phyloP scores from a whole-genome alignment of 805 yeast genomes.

The Barnettozyma sucrosica region DNA sequence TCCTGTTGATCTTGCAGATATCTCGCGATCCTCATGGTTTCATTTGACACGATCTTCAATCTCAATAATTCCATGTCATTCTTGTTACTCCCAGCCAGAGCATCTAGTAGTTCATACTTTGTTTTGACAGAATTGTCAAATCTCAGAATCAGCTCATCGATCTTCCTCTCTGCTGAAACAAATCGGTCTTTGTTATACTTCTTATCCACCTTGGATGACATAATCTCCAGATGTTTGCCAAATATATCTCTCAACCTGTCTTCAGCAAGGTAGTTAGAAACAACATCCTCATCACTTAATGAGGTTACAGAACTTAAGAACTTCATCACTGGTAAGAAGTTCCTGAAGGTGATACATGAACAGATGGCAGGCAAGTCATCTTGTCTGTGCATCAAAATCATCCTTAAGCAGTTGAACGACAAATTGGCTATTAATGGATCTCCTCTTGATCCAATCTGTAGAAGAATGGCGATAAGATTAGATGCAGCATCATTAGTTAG shows the following conservation, averaged over 20 bases:
- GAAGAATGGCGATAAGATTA: slow-evolving; percentile 28
- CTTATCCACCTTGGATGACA: slow-evolving; percentile 21
- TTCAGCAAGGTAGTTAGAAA: slow-evolving; percentile 14
- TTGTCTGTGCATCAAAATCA: slow-evolving; percentile 29
- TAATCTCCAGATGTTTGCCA: slow-evolving; percentile 19
- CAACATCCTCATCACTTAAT: slow-evolving; percentile 26
- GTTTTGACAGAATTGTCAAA: slow-evolving; percentile 19
- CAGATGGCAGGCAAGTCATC: slow-evolving; percentile 25
- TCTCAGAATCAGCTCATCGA: slow-evolving; percentile 10
- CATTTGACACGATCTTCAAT: slow-evolving; percentile 30
- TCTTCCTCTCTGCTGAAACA: slow-evolving; percentile 12
- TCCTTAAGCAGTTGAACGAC: slow-evolving; percentile 29
- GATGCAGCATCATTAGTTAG: slow-evolving; percentile 31
- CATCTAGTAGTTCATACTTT: slow-evolving; percentile 23
- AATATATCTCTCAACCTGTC: slow-evolving; percentile 15
- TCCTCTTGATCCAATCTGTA: slow-evolving; percentile 15
- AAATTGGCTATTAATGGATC: slow-evolving; percentile 13
- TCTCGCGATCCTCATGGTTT: slow-evolving; percentile 44
- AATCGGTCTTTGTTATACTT: slow-evolving; percentile 17
- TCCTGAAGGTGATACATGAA: slow-evolving; percentile 24
- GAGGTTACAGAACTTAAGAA: slow-evolving; percentile 24
- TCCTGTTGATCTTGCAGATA: slow-evolving; percentile 62
- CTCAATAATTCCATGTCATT: slow-evolving; percentile 18
- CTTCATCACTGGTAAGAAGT: slow-evolving; percentile 14
- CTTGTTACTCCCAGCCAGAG: slow-evolving; percentile 10